Conservation (phyloP, 306 rosid species). For the Abrus precatorius region DNA sequence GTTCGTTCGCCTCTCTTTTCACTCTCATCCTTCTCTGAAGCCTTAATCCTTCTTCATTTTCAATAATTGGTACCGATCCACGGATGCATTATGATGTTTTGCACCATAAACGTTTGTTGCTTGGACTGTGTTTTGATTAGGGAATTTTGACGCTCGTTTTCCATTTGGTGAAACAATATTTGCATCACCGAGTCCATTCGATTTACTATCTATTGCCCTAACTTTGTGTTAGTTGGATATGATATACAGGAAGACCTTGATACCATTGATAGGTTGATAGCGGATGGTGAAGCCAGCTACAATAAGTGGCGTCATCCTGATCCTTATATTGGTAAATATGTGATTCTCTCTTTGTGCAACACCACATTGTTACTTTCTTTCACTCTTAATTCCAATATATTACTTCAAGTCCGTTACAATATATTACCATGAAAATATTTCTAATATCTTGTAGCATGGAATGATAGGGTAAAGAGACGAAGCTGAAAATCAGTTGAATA, state of each 20-base stretch:
- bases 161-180: not conserved
- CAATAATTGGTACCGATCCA: not conserved
- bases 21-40: not conserved
- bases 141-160: not conserved
- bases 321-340: constrained; percentile 83
- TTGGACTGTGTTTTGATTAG: not conserved
- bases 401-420: not conserved
- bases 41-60: too few relatives aligned
- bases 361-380: not conserved
- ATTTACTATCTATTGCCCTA: not conserved
- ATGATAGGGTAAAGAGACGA: not conserved
- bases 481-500: not conserved
- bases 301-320: constrained; percentile 98
- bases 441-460: not conserved
- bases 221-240: constrained; percentile 22
- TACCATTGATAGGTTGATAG: constrained; percentile 83
- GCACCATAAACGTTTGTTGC: not conserved
- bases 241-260: constrained; percentile 79
- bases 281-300: constrained; percentile 74
- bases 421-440: not conserved
- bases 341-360: not conserved
- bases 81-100: not conserved
- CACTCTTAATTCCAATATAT: not conserved
- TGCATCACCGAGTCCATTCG: too few relatives aligned
- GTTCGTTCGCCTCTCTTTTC: constrained; percentile 61